phyloP scores from a whole-genome alignment of 257 asterid species.

The Solanum ossicruentum region DNA sequence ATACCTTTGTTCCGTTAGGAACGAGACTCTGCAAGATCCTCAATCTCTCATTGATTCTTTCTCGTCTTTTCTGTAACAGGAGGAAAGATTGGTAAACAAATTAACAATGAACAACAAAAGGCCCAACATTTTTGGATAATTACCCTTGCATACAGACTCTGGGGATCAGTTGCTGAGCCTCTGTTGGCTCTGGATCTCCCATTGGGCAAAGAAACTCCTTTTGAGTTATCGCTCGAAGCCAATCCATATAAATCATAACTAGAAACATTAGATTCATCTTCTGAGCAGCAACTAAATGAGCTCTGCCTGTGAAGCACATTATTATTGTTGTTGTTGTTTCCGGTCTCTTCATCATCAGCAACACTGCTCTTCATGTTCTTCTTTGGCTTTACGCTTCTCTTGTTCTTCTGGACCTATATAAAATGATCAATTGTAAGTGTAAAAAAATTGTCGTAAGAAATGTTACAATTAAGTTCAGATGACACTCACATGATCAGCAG shows the following conservation, averaged over 20 bases:
- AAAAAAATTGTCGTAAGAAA: background rate
- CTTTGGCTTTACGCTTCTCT: slow-evolving; percentile 17
- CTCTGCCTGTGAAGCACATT: slow-evolving; percentile 13
- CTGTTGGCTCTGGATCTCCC: slow-evolving; percentile 42
- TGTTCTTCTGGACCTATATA: slow-evolving; percentile 25
- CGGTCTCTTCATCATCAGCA: slow-evolving; percentile 8
- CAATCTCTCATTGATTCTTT: slow-evolving; percentile 77
- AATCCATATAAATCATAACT: slow-evolving; percentile 27
- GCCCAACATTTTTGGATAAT: background rate
- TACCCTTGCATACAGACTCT: slow-evolving; percentile 93
- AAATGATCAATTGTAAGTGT: background rate
- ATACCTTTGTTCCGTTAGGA: slow-evolving; percentile 87
- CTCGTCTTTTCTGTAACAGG: slow-evolving; percentile 64
- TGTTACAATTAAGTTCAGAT: background rate
- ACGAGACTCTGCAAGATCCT: slow-evolving; percentile 75
- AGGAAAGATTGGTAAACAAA: background rate
- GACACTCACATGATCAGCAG: slow-evolving; percentile 6
- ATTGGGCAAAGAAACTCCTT: slow-evolving; percentile 16
- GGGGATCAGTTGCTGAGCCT: slow-evolving; percentile 79
- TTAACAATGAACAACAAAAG: background rate
- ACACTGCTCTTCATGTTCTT: slow-evolving; percentile 25
- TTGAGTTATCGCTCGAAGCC: slow-evolving; percentile 16
- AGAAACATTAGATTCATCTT: slow-evolving; percentile 40
- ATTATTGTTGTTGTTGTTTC: background rate
- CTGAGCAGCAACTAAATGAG: slow-evolving; percentile 34